Evolutionary conservation across 2,329 filamentous ascomycete species (phyloP).

Genomic region (Plenodomus biglobosus): DNA sequence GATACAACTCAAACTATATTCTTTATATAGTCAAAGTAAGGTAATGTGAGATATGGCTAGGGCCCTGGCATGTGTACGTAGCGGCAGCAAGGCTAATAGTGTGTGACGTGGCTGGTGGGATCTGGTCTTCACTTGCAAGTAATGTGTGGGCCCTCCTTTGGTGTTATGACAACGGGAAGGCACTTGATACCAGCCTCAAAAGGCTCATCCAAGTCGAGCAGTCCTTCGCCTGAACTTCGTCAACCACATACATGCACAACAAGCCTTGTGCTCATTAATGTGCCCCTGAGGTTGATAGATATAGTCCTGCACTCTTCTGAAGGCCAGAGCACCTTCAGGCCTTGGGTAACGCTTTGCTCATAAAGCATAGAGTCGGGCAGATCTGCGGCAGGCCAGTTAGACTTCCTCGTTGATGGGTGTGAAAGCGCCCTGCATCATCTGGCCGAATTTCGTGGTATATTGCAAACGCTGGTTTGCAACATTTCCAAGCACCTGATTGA

Average conservation of each 20-base stretch:
- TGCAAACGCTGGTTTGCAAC: neutral
- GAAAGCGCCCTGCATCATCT: too few relatives aligned
- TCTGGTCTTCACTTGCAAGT: neutral
- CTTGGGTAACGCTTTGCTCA: too few relatives aligned
- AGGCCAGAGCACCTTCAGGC: neutral
- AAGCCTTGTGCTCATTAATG: too few relatives aligned
- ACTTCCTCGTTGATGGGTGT: too few relatives aligned
- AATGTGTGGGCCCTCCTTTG: neutral
- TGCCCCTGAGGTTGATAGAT: too few relatives aligned
- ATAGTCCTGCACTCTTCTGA: too few relatives aligned
- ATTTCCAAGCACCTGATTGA: neutral
- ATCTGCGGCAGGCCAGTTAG: too few relatives aligned
- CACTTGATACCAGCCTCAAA: neutral
- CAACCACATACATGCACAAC: too few relatives aligned
- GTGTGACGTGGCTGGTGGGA: neutral
- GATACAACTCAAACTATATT: neutral
- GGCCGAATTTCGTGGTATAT: neutral
- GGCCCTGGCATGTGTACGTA: neutral
- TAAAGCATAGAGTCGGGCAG: too few relatives aligned
- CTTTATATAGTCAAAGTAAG: neutral
- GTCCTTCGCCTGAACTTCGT: neutral
- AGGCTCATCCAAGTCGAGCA: neutral
- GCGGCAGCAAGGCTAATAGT: neutral
- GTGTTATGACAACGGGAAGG: neutral
- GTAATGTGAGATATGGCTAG: neutral